A percentile compares a stretch with the other conserved stretches of the same genome.
Conservation (phyloP, 495 filamentous ascomycete species). For the Beverwykella pulmonaria region DNA sequence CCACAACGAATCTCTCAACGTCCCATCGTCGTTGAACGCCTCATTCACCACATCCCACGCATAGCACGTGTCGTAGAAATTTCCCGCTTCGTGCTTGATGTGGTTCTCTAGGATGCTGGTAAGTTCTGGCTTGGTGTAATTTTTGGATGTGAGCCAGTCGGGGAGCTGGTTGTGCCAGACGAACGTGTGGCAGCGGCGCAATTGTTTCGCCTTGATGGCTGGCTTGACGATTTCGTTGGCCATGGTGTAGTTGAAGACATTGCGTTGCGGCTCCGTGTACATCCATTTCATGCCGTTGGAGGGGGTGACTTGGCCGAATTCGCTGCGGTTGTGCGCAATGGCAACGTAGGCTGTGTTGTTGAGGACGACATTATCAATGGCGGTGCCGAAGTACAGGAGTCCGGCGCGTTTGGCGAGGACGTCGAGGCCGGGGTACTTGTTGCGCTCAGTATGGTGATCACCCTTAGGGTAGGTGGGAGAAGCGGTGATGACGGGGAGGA, state of each 20-base stretch:
- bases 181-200: slow-evolving; percentile 46
- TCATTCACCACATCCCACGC: slow-evolving; percentile 50
- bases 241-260: slow-evolving; percentile 45
- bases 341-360: slow-evolving; percentile 47
- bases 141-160: slow-evolving; percentile 39
- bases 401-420: slow-evolving; percentile 49
- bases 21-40: slow-evolving; percentile 44
- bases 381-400: slow-evolving; percentile 54
- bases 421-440: slow-evolving; percentile 44
- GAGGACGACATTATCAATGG: slow-evolving; percentile 52
- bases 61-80: slow-evolving; percentile 44
- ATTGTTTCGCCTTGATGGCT: slow-evolving; percentile 29
- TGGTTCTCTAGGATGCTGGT: slow-evolving; percentile 41
- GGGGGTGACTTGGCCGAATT: slow-evolving; percentile 59
- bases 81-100: slow-evolving; percentile 39
- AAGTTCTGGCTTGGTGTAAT: slow-evolving; percentile 39
- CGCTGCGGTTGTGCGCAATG: slow-evolving; percentile 50
- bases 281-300: slow-evolving; percentile 57
- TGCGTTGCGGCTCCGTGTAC: slow-evolving; percentile 50
- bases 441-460: neutral
- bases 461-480: slow-evolving; percentile 4
- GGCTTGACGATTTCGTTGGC: slow-evolving; percentile 39
- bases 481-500: slow-evolving; percentile 8
- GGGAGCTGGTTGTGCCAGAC: slow-evolving; percentile 47
- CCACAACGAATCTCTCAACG: slow-evolving; percentile 37